Evolutionary conservation across 2,329 filamentous ascomycete genomes (phyloP), one percentile per base, ranked within the genome.

Genomic region (Microsporum canis): DNA sequence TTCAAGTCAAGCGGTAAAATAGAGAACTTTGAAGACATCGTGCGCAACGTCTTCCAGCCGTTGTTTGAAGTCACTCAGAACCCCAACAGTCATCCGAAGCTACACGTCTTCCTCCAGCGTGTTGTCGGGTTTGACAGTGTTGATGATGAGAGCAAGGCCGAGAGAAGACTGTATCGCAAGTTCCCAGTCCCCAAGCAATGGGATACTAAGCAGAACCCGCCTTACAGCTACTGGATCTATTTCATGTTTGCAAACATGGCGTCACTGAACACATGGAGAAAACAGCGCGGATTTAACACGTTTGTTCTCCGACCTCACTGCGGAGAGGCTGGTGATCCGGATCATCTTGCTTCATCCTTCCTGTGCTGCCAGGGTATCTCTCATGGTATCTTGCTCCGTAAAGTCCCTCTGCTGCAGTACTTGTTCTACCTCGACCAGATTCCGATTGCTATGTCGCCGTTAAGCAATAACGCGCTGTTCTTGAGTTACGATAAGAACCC

Each of bases 201-300:
- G 94, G 83, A 86, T 65, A 91, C 90, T 0, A 91, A 88, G 68
- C 91, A 97, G 74, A 99, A 99, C 70, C 94, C 94, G 12, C 94
- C 94, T 0, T 99, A 99, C 77, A 96, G 88, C 72, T 99, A 99
- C 76, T 99, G 94, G 94, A 88, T 97, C 71, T 99, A 99, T 76
- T 95, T 96, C 71, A 81, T 97, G 59, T 97, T 94, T 70, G 86
- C 94, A 65, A 99, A 99, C 73, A 90, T 96, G 73, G 83, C 88
- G 0, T 96, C 91, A 7, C 81, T 99, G 67, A 99, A 99, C 71
- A 83, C 87, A 62, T 96, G 89, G 88, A 85, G 94, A 49, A 92
- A 90, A 71, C 86, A 87, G 70, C 86, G 92, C 58, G 91, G 91
- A 0, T 96, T 97, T 81, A 99, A 95, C 73, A 99, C 94, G 0